phyloP scores from a whole-genome alignment of 140 eudicot genomes.

The Bidens hawaiensis region DNA sequence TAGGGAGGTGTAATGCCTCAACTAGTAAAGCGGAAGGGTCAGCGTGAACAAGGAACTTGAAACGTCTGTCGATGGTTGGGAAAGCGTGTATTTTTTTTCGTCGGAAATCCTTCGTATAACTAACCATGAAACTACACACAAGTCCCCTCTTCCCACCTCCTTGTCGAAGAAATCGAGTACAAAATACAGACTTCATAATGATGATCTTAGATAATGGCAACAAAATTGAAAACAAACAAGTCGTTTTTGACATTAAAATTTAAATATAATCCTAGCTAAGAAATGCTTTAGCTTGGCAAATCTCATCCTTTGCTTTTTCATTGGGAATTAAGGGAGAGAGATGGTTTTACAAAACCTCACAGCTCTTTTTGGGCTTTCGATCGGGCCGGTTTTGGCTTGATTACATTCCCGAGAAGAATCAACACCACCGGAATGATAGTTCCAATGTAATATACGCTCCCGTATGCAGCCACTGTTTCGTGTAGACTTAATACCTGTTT shows the following conservation, averaged over 20 bases:
- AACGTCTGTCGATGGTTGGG: too few relatives aligned
- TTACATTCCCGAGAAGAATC: conserved; percentile 49
- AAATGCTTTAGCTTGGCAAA: conserved; percentile 1
- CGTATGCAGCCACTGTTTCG: conserved; percentile 75
- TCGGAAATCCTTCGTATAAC: too few relatives aligned
- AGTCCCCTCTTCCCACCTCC: too few relatives aligned
- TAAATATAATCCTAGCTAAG: conserved; percentile 23
- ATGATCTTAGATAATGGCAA: conserved; percentile 8
- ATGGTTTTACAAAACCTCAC: conserved; percentile 29
- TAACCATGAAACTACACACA: too few relatives aligned
- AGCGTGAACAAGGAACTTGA: too few relatives aligned
- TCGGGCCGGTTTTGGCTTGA: conserved; percentile 82
- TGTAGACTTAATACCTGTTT: conserved; percentile 70
- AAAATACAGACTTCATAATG: neutral
- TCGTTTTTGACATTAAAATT: neutral
- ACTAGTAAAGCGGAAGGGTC: too few relatives aligned
- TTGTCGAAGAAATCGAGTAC: neutral
- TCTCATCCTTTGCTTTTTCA: conserved; percentile 20
- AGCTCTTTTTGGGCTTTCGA: conserved; percentile 65
- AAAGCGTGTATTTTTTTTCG: too few relatives aligned
- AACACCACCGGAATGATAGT: conserved; percentile 60
- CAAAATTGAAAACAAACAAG: neutral
- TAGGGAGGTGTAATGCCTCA: too few relatives aligned
- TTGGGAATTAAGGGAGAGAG: conserved; percentile 20
- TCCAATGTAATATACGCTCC: conserved; percentile 78